A percentile compares a stretch with the other conserved stretches of the same genome.
These are phyloP conservation scores for Boletellus emodensis DNA, from an alignment of 768 basidiomycete genomes.

Conservation along the genomic window DNA sequence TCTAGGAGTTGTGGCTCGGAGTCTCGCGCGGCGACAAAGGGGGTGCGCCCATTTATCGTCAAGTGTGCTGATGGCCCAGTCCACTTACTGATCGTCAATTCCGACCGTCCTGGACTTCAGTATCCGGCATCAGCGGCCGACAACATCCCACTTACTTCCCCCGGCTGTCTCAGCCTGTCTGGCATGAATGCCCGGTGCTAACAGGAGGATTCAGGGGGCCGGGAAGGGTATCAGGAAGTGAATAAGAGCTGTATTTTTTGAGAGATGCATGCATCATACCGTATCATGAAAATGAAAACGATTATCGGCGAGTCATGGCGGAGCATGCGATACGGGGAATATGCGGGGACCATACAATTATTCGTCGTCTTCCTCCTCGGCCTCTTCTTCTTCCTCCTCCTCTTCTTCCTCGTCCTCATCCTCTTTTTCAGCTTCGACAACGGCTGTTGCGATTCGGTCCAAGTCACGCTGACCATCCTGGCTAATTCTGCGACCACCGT, in stretches of 20 bases:
- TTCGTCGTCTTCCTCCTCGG: slow-evolving; percentile 59
- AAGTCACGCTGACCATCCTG: slow-evolving; percentile 97
- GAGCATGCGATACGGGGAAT: slow-evolving; percentile 21
- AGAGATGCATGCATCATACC: slow-evolving; percentile 39
- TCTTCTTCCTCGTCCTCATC: slow-evolving; percentile 71
- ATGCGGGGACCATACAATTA: slow-evolving; percentile 19
- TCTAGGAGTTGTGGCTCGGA: too few species aligned
- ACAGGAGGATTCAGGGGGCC: too few species aligned
- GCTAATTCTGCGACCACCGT: slow-evolving; percentile 93
- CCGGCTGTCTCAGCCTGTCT: too few species aligned
- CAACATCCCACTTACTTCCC: too few species aligned
- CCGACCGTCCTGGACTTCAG: slow-evolving; percentile 8
- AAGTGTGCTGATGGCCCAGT: slow-evolving; percentile 29
- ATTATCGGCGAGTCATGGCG: slow-evolving; percentile 19
- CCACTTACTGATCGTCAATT: too few species aligned
- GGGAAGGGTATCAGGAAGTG: slow-evolving; percentile 2
- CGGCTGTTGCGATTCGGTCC: slow-evolving; percentile 89
- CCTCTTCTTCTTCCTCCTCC: slow-evolving; percentile 62
- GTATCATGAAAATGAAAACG: slow-evolving; percentile 28
- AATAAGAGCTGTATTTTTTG: slow-evolving; percentile 29
- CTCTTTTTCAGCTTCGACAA: slow-evolving; percentile 73
- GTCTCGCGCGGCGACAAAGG: not conserved
- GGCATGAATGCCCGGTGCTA: too few species aligned
- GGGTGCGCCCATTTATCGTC: slow-evolving; percentile 29
- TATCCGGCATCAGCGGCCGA: too few species aligned